Base-by-base conservation (phyloP, 768 basidiomycete genomes). In the Auricularia sp. region DNA sequence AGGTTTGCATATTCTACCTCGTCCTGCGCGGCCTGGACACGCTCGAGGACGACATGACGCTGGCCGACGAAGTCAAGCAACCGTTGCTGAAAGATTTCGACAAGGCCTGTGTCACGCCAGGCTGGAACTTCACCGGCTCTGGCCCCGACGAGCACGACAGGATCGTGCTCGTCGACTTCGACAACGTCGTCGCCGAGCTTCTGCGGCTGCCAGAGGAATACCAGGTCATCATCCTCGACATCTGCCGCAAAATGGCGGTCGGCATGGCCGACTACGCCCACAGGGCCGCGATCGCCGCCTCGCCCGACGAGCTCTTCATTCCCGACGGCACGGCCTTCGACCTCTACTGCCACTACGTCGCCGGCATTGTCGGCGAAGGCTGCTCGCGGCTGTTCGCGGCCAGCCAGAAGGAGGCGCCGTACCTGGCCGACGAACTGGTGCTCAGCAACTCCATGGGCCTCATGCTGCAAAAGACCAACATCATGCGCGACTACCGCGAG, bases 191-290 rank as follows among this genome's bases (percentile, higher is more conserved):
- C 21, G 85, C 86, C 21, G 96, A 99, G 76, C 80, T 96, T 67
- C 83, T 84, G 68, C 79, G 74, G 39, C 82, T 98, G 8, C 37
- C 33, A 8, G 33, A 18, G 68, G 77, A 74, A 36, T 92, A 90
- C 76, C 87, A 84, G 70, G 77, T 80, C 7, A 83, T 94, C 73
- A 98, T 99, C 67, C 76, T 90, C 63, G 87, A 91, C 73, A 92
- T 96, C 66, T 80, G 83, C 63, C 76, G 79, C 56, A 94, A 95
- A 77, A 98, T 98, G 96, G 87, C 87, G 64, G 80, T 77, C 3
- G 96, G 96, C 21, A 99, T 99, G 96, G 94, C 97, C 29, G 92
- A 96, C 75, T 98, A 89, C 71, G 87, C 92, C 1, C 91, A 92
- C 75, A 86, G 87, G 68, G 87, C 92, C 4, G 87, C 88, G 4